These are phyloP conservation scores for Euphorbia celastroides DNA, from an alignment of 441 rosid species.

Conservation along the genomic window DNA sequence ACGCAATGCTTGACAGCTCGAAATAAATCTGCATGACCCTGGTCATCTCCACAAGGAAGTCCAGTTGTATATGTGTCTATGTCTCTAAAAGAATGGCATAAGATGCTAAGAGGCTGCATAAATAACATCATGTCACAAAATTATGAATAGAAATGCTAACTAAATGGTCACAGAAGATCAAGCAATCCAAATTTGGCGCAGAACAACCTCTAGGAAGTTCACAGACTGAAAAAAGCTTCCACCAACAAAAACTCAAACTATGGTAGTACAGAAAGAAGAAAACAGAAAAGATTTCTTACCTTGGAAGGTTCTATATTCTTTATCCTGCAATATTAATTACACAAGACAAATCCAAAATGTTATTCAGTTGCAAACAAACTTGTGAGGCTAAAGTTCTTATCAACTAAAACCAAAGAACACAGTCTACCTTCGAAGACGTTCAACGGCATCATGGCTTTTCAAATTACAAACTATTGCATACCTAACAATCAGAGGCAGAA, in stretches of 20 bases:
- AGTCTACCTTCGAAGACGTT: conserved; percentile 82
- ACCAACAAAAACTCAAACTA: background rate
- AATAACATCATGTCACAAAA: conserved; percentile 14
- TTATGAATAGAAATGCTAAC: background rate
- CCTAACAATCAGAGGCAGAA: conserved; percentile 30
- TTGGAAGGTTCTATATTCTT: conserved; percentile 77
- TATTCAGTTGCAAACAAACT: background rate
- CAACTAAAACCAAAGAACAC: conserved; percentile 6
- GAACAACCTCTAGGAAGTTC: background rate
- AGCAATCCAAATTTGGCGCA: background rate
- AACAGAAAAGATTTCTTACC: conserved; percentile 34
- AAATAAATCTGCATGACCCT: conserved; percentile 80
- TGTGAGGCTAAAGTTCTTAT: background rate
- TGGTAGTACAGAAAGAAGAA: background rate
- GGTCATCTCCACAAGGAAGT: conserved; percentile 78
- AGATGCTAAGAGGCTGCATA: conserved; percentile 90
- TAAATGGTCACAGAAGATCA: background rate
- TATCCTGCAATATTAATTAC: conserved; percentile 52
- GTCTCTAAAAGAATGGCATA: conserved; percentile 76
- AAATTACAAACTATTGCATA: conserved; percentile 77
- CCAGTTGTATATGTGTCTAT: conserved; percentile 78
- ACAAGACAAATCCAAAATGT: conserved; percentile 15
- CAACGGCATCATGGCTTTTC: conserved; percentile 71
- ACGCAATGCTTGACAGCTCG: conserved; percentile 88
- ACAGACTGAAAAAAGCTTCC: conserved; percentile 8